Evolutionary conservation across 345 rosid species (phyloP), one percentile per base, ranked within the genome.

Genomic region (Bruguiera gymnorhiza): DNA sequence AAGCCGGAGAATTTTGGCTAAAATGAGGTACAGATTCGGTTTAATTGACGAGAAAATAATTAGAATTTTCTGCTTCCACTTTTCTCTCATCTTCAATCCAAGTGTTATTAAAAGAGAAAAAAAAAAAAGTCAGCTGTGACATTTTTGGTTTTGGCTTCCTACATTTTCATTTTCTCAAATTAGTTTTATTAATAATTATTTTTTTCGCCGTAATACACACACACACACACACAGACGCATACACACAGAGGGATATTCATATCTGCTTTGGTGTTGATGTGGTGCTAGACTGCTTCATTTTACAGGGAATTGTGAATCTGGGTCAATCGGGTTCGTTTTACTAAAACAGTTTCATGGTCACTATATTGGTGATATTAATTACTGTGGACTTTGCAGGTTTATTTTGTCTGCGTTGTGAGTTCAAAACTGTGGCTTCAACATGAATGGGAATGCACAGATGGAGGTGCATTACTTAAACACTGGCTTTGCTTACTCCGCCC

Each of bases 401-500:
- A 9, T 36, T 63, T 65, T 63, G 43, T 63, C n/a, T 11, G 57
- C 67, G 31, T 32, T 76, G 56, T 34, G 59, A 66, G 66, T 5
- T 57, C 10, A 55, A 32, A 21, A 26, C 30, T n/a, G 53, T 7
- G 39, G 66, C 32, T 67, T 27, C 37, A 62, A 78, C 65, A 86
- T 86, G 93, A 84, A 81, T 30, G 84, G 74, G 15, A 67, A 74
- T 56, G 72, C 83, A 26, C 88, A 79, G 60, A 84, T 84, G 89
- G 89, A 83, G 71, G 80, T 83, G 68, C 88, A 84, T 60, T 83
- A 84, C 67, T 68, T 83, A 67, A 78, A 84, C 50, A 81, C 78
- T 21, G 88, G 83, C 26, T 86, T 84, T 75, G 87, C 89, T 73
- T 86, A 84, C 73, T 74, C 85, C 60, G 75, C 27, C 31, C 70